Evolutionary conservation across 371 early-diverging fungal genomes (phyloP).

Genomic region (Mucor saturninus): DNA sequence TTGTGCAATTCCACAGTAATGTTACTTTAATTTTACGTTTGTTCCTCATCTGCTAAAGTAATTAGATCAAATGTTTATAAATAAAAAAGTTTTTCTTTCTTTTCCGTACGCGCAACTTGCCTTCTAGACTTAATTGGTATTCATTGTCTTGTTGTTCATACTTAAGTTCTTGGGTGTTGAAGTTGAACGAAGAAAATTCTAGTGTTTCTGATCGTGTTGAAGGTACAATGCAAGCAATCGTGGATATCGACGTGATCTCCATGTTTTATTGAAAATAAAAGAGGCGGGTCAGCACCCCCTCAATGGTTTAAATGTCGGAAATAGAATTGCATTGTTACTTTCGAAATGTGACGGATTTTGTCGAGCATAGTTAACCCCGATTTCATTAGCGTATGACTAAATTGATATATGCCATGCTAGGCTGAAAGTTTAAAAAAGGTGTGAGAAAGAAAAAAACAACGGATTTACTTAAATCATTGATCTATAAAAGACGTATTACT

Average conservation of each 20-base stretch:
- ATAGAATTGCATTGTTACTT: too few species aligned
- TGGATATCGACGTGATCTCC: neutral
- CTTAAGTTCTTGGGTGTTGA: neutral
- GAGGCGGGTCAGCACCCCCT: neutral
- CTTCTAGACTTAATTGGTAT: neutral
- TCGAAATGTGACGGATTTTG: too few species aligned
- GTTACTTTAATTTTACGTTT: neutral
- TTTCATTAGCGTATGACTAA: too few species aligned
- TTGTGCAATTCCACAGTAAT: neutral
- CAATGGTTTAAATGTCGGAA: too few species aligned
- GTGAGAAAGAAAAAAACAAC: too few species aligned
- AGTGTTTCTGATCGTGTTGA: neutral
- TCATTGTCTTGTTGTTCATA: neutral
- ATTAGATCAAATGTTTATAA: neutral
- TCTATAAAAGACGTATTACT: too few species aligned
- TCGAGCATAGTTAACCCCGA: too few species aligned
- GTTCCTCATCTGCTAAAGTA: neutral
- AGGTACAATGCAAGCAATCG: neutral
- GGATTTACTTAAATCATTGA: too few species aligned
- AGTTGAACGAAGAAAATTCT: neutral
- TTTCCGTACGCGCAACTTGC: neutral
- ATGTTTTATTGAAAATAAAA: neutral
- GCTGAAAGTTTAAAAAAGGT: too few species aligned
- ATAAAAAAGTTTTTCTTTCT: neutral
- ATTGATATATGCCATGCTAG: too few species aligned